These are phyloP conservation scores for Colletotrichum sp. DNA, from an alignment of 2,329 filamentous ascomycete species.

Conservation along the genomic window DNA sequence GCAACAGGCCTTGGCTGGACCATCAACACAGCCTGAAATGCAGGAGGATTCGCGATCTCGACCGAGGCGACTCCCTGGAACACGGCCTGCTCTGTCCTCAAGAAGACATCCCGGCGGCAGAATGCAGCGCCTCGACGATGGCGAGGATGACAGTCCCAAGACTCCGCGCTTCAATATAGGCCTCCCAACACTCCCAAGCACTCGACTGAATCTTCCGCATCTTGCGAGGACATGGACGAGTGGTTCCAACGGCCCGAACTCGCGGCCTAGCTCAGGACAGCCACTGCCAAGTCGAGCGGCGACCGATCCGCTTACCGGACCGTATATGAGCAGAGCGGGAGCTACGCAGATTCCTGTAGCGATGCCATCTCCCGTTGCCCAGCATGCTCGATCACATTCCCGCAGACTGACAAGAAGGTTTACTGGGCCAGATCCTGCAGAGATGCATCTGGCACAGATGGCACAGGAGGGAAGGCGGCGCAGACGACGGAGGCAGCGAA, in stretches of 20 bases:
- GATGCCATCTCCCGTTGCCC: slow-evolving; percentile 2
- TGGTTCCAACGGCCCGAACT: slow-evolving; percentile 32
- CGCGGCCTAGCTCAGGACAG: not conserved
- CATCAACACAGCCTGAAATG: slow-evolving; percentile 17
- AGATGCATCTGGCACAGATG: slow-evolving; percentile 49
- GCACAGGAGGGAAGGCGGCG: slow-evolving; percentile 44
- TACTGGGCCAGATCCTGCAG: slow-evolving; percentile 51
- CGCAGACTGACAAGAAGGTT: slow-evolving; percentile 26
- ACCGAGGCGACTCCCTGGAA: not conserved
- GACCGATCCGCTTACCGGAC: slow-evolving; percentile 1
- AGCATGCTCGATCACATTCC: not conserved
- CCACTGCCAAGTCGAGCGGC: slow-evolving; percentile 25
- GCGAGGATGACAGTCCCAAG: slow-evolving; percentile 49
- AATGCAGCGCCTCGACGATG: slow-evolving; percentile 16
- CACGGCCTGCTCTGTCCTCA: not conserved
- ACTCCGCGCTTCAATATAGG: slow-evolving; percentile 45
- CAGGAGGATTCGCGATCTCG: not conserved
- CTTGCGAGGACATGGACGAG: slow-evolving; percentile 43
- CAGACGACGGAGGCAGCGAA: slow-evolving; percentile 26
- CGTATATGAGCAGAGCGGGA: slow-evolving; percentile 4
- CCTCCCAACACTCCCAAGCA: slow-evolving; percentile 43
- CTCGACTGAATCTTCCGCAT: slow-evolving; percentile 45
- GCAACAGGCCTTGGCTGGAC: slow-evolving; percentile 8
- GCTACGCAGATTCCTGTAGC: not conserved
- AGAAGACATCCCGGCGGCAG: not conserved